Conservation (phyloP, 2,329 filamentous ascomycete genomes). For the Aspergillus sp. region DNA sequence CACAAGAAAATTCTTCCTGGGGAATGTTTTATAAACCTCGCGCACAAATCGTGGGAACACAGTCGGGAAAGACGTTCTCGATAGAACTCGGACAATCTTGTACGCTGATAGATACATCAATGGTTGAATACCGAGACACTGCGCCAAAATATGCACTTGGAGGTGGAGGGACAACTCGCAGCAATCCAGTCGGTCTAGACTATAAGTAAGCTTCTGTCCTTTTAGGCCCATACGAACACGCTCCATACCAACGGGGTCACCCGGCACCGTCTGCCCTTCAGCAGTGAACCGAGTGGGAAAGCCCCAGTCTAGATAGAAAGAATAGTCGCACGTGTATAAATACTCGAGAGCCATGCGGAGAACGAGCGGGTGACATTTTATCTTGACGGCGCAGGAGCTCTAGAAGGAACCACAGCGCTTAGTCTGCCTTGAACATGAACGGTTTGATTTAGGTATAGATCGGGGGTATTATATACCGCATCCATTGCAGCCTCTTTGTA, state of each 20-base stretch:
- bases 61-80: background rate
- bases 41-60: slow-evolving; percentile 8
- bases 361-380: slow-evolving; percentile 5
- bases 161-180: slow-evolving; percentile 5
- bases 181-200: slow-evolving; percentile 2
- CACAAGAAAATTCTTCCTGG: background rate
- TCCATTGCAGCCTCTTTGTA: background rate
- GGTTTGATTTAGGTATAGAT: background rate
- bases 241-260: slow-evolving; percentile 2
- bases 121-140: background rate
- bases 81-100: background rate
- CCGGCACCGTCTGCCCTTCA: background rate
- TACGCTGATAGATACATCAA: background rate
- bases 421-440: background rate
- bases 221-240: background rate
- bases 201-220: background rate
- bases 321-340: slow-evolving; percentile 4
- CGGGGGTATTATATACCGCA: background rate
- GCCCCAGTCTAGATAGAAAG: background rate
- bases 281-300: slow-evolving; percentile 1
- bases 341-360: slow-evolving; percentile 1
- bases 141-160: background rate
- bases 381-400: background rate
- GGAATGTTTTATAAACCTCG: background rate
- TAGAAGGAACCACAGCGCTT: background rate